phyloP scores from a whole-genome alignment of 768 basidiomycete species.

The Suillus sp. region DNA sequence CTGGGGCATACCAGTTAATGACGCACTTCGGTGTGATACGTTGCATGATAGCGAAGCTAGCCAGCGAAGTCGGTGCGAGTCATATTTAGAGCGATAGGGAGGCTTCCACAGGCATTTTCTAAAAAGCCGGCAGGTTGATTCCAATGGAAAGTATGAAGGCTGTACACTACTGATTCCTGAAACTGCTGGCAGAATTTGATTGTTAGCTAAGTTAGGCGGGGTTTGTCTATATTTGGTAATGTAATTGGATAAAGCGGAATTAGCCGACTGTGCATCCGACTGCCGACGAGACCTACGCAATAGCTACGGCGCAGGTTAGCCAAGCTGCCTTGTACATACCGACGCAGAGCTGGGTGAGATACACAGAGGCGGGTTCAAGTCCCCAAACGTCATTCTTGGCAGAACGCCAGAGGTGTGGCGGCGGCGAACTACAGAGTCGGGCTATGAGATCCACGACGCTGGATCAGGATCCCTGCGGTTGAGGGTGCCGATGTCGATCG shows the following conservation, averaged over 20 bases:
- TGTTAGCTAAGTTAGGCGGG: background rate
- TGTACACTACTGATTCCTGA: too few relatives aligned
- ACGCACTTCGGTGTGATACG: background rate
- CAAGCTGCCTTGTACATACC: background rate
- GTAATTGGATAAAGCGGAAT: background rate
- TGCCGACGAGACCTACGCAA: background rate
- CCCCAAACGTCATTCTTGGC: background rate
- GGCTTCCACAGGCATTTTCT: background rate
- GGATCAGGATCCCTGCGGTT: slow-evolving; percentile 3
- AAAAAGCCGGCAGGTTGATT: background rate
- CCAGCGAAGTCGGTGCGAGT: background rate
- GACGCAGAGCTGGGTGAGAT: background rate
- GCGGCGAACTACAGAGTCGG: background rate
- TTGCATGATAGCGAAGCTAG: background rate
- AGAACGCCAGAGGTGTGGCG: background rate
- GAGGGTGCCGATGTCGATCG: slow-evolving; percentile 6
- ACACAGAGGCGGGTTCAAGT: too few relatives aligned
- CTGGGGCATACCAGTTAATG: background rate
- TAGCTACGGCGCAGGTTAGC: too few relatives aligned
- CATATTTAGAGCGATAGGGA: slow-evolving; percentile 1
- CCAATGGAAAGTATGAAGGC: background rate
- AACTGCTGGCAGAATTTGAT: background rate
- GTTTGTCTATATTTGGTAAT: background rate
- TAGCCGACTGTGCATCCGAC: background rate
- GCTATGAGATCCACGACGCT: background rate